Percentiles rank a stretch among this genome's conserved stretches.
These are phyloP conservation scores for Pontederia crassipes DNA, from an alignment of 176 grass and related monocot genomes.

Conservation along the genomic window DNA sequence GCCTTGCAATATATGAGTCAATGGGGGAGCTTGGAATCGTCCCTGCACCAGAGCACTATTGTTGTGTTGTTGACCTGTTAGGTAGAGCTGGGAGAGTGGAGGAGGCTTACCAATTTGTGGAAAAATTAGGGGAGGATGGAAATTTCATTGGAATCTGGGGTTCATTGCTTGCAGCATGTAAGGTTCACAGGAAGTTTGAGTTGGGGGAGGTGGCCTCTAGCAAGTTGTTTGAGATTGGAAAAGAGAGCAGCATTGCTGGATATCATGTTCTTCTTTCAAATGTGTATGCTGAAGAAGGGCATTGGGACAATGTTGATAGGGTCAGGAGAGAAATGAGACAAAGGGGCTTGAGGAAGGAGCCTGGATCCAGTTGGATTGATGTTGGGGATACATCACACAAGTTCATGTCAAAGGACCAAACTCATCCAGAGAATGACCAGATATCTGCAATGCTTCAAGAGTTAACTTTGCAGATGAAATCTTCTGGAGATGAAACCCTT, in stretches of 20 bases:
- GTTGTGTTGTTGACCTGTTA: slow-evolving; percentile 59
- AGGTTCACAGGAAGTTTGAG: slow-evolving; percentile 46
- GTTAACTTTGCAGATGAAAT: slow-evolving; percentile 16
- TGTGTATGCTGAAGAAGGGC: slow-evolving; percentile 43
- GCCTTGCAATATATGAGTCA: slow-evolving; percentile 54
- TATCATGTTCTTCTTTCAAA: slow-evolving; percentile 65
- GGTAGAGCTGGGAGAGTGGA: slow-evolving; percentile 58
- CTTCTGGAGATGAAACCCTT: slow-evolving; percentile 8
- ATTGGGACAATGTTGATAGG: slow-evolving; percentile 67
- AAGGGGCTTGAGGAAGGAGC: slow-evolving; percentile 43
- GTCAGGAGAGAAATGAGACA: slow-evolving; percentile 77
- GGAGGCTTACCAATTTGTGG: slow-evolving; percentile 62
- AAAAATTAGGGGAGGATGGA: slow-evolving; percentile 48
- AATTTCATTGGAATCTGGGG: slow-evolving; percentile 82
- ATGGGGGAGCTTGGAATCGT: slow-evolving; percentile 49
- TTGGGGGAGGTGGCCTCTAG: slow-evolving; percentile 46
- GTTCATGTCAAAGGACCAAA: slow-evolving; percentile 23
- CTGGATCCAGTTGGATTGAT: slow-evolving; percentile 66
- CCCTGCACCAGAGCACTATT: slow-evolving; percentile 62
- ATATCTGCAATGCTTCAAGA: slow-evolving; percentile 24
- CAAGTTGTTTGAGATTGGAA: slow-evolving; percentile 51
- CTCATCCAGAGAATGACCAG: slow-evolving; percentile 23
- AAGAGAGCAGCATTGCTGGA: slow-evolving; percentile 44
- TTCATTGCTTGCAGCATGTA: slow-evolving; percentile 65
- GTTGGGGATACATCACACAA: slow-evolving; percentile 28